These are phyloP conservation scores for Aspergillus pseudonomiae DNA, from an alignment of 2,329 filamentous ascomycete genomes.

Conservation along the genomic window DNA sequence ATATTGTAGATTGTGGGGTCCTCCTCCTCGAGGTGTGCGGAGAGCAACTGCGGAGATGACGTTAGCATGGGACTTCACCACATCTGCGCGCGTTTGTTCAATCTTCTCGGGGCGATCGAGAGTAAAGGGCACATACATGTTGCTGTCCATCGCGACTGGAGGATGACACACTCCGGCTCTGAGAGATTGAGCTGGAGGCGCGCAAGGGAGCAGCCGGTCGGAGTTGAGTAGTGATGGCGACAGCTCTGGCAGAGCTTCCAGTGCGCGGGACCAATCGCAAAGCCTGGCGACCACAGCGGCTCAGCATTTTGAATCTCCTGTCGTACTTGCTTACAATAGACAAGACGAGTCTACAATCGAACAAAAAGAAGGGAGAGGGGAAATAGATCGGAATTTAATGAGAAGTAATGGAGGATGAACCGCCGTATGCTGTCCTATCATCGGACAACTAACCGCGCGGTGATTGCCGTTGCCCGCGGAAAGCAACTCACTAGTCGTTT, in stretches of 20 bases:
- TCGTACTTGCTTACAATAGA: conserved; percentile 1
- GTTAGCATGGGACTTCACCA: conserved; percentile 12
- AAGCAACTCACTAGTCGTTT: conserved; percentile 34
- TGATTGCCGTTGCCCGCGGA: conserved; percentile 42
- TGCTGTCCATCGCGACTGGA: conserved; percentile 46
- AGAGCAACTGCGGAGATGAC: conserved; percentile 65
- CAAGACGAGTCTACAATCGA: conserved; percentile 22
- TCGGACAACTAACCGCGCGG: conserved; percentile 21
- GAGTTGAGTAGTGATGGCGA: conserved; percentile 22
- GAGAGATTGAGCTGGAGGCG: conserved; percentile 26
- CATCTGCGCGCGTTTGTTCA: neutral
- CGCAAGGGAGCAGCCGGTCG: conserved; percentile 24
- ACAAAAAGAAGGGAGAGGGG: conserved; percentile 30
- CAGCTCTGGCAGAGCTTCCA: conserved; percentile 34
- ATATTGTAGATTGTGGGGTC: conserved; percentile 88
- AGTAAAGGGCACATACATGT: conserved; percentile 33
- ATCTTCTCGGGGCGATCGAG: neutral
- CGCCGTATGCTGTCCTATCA: conserved; percentile 11
- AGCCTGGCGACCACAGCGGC: conserved; percentile 40
- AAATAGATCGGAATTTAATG: conserved; percentile 20
- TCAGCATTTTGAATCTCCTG: conserved; percentile 36
- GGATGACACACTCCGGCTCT: conserved; percentile 44
- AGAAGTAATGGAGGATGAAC: conserved; percentile 19
- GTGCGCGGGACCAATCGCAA: conserved; percentile 36
- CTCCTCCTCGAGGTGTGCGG: conserved; percentile 76